Evolutionary conservation across 257 asterid species (phyloP), one percentile per base, ranked within the genome.

Genomic region (Solanum virginianum): DNA sequence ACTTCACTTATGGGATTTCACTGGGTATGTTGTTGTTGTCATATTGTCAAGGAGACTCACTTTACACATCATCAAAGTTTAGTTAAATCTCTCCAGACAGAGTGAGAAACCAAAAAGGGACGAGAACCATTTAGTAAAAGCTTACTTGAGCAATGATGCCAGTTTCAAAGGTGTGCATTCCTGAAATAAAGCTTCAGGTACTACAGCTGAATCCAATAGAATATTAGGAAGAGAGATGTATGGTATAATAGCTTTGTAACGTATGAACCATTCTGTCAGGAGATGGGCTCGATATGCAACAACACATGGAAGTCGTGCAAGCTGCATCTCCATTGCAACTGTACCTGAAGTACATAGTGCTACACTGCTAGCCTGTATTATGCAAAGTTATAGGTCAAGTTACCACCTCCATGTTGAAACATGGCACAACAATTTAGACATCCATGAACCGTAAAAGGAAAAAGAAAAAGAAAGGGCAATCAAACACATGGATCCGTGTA

Each of bases 321-420:
- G 97, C 93, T 92, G 99, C 90, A 95, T 83, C 85, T 96, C 99
- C 89, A 95, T 91, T 2, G 96, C 97, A 22, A 92, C 97, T 17
- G 98, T 96, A 85, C 99, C 99, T 47, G 99, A 96, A 86, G 99
- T 91, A 88, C 99, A 95, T 81, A 96, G 81, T 59, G 98, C 98
- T 49, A 93, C 91, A 69, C 84, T 85, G 92, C 99, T 94, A 74
- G 97, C 98, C 99, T 96, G 96, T 86, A 85, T 80, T 88, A 81
- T 75, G 75, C 84, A 29, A 53, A 65, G 85, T 75, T 20, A 32
- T 29, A 66, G 15, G 26, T 26, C 24, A 51, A 49, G 63, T 77
- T 75, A 24, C 24, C 62, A 24, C 16, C 45, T 75, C 24, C 82
- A 22, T 24, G 24, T 75, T 75, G 45, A 75, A 75, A 75, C 62